phyloP scores from a whole-genome alignment of 768 basidiomycete species.

The Boletus rubescentipes region DNA sequence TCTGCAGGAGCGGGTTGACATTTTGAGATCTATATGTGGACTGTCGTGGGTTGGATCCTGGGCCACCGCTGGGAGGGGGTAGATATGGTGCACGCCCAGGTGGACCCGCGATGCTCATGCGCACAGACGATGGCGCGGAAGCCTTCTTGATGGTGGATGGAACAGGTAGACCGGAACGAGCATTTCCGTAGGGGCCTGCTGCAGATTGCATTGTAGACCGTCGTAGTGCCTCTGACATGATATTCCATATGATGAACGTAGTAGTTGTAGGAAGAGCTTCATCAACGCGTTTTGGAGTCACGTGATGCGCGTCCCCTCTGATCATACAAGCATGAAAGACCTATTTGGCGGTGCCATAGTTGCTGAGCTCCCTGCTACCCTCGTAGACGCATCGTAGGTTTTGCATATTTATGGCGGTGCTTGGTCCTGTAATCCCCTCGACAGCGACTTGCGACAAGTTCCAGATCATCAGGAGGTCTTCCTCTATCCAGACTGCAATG shows the following conservation, averaged over 20 bases:
- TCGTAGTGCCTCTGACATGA: slow-evolving; percentile 49
- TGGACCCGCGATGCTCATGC: slow-evolving; percentile 76
- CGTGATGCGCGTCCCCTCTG: slow-evolving; percentile 13
- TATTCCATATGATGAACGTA: background rate
- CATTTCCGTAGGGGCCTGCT: slow-evolving; percentile 47
- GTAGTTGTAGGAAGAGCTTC: no score
- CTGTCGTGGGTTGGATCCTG: slow-evolving; percentile 57
- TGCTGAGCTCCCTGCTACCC: slow-evolving; percentile 49
- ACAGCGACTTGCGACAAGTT: slow-evolving; percentile 73
- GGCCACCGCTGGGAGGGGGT: slow-evolving; percentile 33
- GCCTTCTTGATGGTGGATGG: slow-evolving; percentile 77
- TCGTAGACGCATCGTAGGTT: slow-evolving; percentile 87
- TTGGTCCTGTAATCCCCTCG: background rate
- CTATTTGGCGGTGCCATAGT: slow-evolving; percentile 91
- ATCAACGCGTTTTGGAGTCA: slow-evolving; percentile 13
- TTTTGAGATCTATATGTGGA: slow-evolving; percentile 72
- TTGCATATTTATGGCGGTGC: slow-evolving; percentile 7
- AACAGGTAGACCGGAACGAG: slow-evolving; percentile 67
- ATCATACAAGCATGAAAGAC: background rate
- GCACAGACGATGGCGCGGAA: slow-evolving; percentile 41
- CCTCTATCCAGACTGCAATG: slow-evolving; percentile 62
- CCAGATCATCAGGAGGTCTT: slow-evolving; percentile 96
- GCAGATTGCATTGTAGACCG: slow-evolving; percentile 59
- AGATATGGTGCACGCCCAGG: slow-evolving; percentile 59
- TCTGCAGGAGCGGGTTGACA: slow-evolving; percentile 64